Base-by-base conservation (phyloP, 768 basidiomycete species). In the Fibroporia radiculosa region DNA sequence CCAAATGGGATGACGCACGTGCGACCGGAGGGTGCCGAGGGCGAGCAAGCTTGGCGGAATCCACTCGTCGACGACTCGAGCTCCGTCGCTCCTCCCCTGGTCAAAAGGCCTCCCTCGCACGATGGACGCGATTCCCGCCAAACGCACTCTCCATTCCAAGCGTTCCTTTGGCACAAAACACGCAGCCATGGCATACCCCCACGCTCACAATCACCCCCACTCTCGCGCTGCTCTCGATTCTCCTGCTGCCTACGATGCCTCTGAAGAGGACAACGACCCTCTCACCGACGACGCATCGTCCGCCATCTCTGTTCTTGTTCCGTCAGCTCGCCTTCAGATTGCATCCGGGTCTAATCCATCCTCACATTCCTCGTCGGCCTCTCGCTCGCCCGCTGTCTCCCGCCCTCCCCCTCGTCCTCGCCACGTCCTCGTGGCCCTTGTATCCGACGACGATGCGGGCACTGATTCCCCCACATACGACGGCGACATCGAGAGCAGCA, bases 401-500 rank as follows among this genome's bases (percentile, higher is more conserved):
- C 45, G 34, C 18, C 44, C 16, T 45, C 45, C 16, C 28, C 47
- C 10, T 50, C 48, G 42, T 28, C 52, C 57, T 26, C 54, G 57
- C 23, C 31, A 49, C 14, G 47, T 50, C 48, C 53, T 60, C 35
- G 46, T 53, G 31, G 32, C 50, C 36, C 38, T 55, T 48, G 62
- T 82, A 47, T 80, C 78, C 16, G 84, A 86, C 53, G 82, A 80
- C 32, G 82, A 88, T 54, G 82, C 80, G 33, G 82, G 86, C 43
- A 74, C 84, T 7, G 89, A 91, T 59, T 88, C 84, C 0, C 89
- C 88, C 6, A 91, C 88, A 0, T 91, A 93, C 62, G 90, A 93
- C 57, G 90, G 90, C 45, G 90, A 93, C 63, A 72, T 93, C 45
- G 90, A 92, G 60, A 84, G 80, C 35, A 80, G 81, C 1, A 83